Evolutionary conservation across 441 rosid species (phyloP).

Genomic region (Populus tomentosa): DNA sequence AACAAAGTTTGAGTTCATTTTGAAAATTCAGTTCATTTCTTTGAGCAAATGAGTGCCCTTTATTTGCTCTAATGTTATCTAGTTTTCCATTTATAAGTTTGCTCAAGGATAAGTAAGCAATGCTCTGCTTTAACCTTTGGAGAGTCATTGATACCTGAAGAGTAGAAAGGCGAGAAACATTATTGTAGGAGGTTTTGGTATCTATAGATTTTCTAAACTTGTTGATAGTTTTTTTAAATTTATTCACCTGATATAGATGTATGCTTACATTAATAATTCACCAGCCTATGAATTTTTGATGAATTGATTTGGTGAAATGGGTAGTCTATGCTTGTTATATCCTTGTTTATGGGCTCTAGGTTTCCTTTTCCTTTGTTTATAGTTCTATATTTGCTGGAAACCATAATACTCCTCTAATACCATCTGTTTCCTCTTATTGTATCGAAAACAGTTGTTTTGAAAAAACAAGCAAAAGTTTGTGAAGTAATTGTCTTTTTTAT

Average conservation of each 20-base stretch:
- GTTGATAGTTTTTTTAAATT: background rate
- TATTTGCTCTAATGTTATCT: background rate
- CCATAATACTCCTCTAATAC: background rate
- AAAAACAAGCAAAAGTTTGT: background rate
- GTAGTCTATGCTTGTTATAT: background rate
- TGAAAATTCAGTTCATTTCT: background rate
- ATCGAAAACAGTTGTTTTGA: background rate
- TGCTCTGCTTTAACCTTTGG: constrained; percentile 2
- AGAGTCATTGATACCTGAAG: background rate
- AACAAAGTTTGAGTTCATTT: background rate
- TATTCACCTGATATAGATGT: background rate
- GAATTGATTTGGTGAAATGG: background rate
- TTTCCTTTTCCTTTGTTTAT: background rate
- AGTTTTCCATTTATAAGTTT: background rate
- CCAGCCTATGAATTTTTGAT: background rate
- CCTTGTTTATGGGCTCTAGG: background rate
- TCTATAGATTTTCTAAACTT: background rate
- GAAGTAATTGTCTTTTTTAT: background rate
- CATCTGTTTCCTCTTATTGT: background rate
- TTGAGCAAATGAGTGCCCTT: background rate
- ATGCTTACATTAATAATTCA: background rate
- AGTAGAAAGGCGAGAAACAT: background rate
- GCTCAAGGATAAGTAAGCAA: background rate
- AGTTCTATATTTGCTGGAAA: background rate
- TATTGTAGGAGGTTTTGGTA: background rate